These are phyloP conservation scores for Mollisiaceae sp. DNA, from an alignment of 2,329 filamentous ascomycete genomes.

Conservation along the genomic window DNA sequence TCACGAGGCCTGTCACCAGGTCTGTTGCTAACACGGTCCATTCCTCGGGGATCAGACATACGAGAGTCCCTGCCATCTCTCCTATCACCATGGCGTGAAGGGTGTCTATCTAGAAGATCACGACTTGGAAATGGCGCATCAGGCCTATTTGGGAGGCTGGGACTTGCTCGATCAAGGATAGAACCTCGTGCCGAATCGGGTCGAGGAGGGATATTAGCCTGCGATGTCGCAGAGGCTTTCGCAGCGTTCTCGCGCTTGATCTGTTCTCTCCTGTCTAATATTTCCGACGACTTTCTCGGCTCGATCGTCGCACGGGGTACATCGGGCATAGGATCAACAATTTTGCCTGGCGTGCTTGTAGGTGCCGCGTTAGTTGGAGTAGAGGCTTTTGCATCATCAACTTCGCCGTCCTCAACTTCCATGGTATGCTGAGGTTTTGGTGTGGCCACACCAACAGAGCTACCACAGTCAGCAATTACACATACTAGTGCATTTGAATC, in stretches of 20 bases:
- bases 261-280: conserved; percentile 38
- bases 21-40: conserved; percentile 36
- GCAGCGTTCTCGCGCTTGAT: conserved; percentile 38
- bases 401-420: conserved; percentile 75
- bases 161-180: conserved; percentile 33
- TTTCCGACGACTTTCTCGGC: conserved; percentile 36
- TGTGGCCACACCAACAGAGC: conserved; percentile 42
- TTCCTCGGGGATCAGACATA: conserved; percentile 31
- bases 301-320: conserved; percentile 20
- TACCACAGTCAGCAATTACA: conserved; percentile 42
- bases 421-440: conserved; percentile 40
- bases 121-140: conserved; percentile 41
- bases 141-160: conserved; percentile 41
- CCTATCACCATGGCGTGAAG: conserved; percentile 38
- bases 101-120: conserved; percentile 39
- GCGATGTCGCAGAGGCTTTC: conserved; percentile 30
- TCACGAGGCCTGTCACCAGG: conserved; percentile 41
- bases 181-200: conserved; percentile 32
- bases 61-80: conserved; percentile 37
- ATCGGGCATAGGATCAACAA: conserved; percentile 3
- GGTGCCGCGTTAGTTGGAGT: conserved; percentile 16
- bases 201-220: conserved; percentile 32
- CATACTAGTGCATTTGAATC: not conserved
- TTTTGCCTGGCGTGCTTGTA: not conserved
- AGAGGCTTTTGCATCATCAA: conserved; percentile 60